Evolutionary conservation across 148 eudicot species (phyloP).

Genomic region (Rhododendron mucronatum): DNA sequence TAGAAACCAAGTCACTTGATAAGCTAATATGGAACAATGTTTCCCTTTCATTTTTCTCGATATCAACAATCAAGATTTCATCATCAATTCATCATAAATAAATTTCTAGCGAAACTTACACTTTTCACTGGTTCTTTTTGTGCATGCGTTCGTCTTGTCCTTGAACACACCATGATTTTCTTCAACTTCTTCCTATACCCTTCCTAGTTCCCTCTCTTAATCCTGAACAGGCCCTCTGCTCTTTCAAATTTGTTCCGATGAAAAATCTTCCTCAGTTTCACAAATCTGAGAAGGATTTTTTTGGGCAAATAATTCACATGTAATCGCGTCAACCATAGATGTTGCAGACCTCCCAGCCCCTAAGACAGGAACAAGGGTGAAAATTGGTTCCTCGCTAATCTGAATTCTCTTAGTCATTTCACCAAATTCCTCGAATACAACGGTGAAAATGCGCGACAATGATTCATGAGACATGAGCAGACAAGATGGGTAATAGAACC

Average conservation of each 20-base stretch:
- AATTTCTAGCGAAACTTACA: neutral
- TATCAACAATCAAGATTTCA: neutral
- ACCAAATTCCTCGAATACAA: slow-evolving; percentile 44
- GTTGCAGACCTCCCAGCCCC: slow-evolving; percentile 60
- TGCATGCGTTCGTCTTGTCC: neutral
- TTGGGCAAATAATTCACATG: slow-evolving; percentile 69
- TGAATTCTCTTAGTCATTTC: slow-evolving; percentile 31
- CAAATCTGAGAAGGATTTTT: slow-evolving; percentile 20
- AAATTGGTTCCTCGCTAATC: slow-evolving; percentile 35
- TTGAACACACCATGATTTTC: neutral
- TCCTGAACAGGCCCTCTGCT: neutral
- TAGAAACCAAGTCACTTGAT: neutral
- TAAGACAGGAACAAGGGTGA: slow-evolving; percentile 79
- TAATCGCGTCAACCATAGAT: slow-evolving; percentile 55
- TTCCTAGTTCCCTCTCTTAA: neutral
- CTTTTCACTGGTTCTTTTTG: neutral
- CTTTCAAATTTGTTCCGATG: neutral
- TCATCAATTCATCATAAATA: neutral
- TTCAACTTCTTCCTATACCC: neutral
- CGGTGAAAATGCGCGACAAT: slow-evolving; percentile 38
- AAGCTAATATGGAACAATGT: neutral
- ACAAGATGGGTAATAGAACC: slow-evolving; percentile 59
- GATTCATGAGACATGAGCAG: slow-evolving; percentile 39
- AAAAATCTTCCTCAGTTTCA: neutral
- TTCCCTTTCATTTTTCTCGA: neutral